phyloP scores from a whole-genome alignment of 148 eudicot genomes.

The Rheum nobile region DNA sequence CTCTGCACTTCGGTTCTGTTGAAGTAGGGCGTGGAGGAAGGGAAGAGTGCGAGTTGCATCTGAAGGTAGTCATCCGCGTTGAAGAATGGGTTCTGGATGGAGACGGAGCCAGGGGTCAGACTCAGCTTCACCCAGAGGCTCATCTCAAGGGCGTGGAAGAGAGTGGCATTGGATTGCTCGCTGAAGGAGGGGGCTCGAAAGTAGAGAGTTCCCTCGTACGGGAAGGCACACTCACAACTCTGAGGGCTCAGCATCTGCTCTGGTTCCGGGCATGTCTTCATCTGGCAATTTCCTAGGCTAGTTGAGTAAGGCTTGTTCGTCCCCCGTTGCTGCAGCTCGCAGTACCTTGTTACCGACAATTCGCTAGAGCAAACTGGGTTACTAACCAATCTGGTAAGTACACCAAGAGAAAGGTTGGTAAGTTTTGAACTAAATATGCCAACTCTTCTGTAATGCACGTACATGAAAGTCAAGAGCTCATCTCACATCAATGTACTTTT shows the following conservation, averaged over 20 bases:
- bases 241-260: constrained; percentile 67
- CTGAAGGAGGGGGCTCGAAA: constrained; percentile 74
- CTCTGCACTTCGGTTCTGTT: constrained; percentile 55
- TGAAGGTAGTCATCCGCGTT: constrained; percentile 75
- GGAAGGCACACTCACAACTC: constrained; percentile 83
- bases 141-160: constrained; percentile 68
- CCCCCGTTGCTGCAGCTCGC: constrained; percentile 37
- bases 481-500: constrained; percentile 61
- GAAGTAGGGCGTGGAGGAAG: constrained; percentile 40
- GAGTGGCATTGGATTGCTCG: constrained; percentile 50
- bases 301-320: constrained; percentile 58
- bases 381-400: constrained; percentile 45
- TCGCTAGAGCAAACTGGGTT: constrained; percentile 57
- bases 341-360: constrained; percentile 40
- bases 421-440: background rate
- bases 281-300: constrained; percentile 58
- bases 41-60: constrained; percentile 63
- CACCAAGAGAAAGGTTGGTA: background rate
- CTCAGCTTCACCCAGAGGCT: constrained; percentile 61
- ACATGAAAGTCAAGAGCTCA: background rate
- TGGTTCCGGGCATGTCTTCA: constrained; percentile 32
- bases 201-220: constrained; percentile 77
- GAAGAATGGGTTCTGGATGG: constrained; percentile 59
- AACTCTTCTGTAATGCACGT: background rate
- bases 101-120: constrained; percentile 81